A percentile compares a stretch with the other conserved stretches of the same genome.
phyloP scores from a whole-genome alignment of 441 rosid species.

The Euphorbia celastroides region DNA sequence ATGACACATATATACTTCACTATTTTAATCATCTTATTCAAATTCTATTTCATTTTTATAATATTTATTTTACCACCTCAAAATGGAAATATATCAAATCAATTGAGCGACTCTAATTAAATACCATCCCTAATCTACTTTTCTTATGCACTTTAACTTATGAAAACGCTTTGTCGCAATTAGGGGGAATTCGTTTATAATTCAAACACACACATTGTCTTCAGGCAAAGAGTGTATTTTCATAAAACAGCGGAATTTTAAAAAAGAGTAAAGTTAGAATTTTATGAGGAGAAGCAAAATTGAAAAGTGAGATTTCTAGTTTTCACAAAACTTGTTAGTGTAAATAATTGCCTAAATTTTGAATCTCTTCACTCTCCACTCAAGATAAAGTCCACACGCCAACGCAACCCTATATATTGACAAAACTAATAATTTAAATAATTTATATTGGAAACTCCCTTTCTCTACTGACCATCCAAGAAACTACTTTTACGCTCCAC shows the following conservation, averaged over 20 bases:
- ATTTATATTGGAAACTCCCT: too few relatives aligned
- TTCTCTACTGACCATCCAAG: too few relatives aligned
- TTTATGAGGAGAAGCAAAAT: neutral
- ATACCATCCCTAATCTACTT: neutral
- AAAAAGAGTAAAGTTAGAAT: neutral
- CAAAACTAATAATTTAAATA: neutral
- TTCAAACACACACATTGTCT: neutral
- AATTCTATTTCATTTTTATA: neutral
- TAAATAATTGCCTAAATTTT: conserved; percentile 17
- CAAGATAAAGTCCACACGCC: conserved; percentile 52
- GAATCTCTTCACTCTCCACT: conserved; percentile 7
- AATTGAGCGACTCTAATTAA: neutral
- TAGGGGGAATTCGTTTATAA: neutral
- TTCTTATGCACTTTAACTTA: neutral
- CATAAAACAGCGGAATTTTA: too few relatives aligned
- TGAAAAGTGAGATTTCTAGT: conserved; percentile 2
- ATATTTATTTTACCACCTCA: neutral
- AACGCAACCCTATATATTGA: conserved; percentile 27
- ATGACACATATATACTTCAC: conserved; percentile 23
- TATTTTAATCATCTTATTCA: neutral
- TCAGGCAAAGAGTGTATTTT: neutral
- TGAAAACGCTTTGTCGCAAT: neutral
- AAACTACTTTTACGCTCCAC: too few relatives aligned
- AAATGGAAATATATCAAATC: neutral
- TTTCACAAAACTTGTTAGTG: conserved; percentile 12